These are phyloP conservation scores for Candida parachauliodes DNA, from an alignment of 805 yeast genomes.

Conservation along the genomic window DNA sequence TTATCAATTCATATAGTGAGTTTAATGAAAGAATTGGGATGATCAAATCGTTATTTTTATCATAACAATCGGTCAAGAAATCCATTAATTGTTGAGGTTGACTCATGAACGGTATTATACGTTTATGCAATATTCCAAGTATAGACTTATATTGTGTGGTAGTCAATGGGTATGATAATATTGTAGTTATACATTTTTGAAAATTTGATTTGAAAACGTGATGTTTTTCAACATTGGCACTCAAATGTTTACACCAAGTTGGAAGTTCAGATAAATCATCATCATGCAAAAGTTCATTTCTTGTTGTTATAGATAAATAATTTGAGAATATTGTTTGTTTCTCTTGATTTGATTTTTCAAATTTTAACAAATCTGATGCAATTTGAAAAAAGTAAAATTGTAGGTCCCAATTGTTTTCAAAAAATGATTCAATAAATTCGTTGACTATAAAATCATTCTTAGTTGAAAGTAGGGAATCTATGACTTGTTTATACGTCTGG, in stretches of 20 bases:
- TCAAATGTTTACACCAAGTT: constrained; percentile 30
- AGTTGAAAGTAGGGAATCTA: constrained; percentile 26
- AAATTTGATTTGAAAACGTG: constrained; percentile 56
- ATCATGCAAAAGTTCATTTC: constrained; percentile 19
- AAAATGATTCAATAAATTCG: constrained; percentile 52
- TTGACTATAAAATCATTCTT: constrained; percentile 40
- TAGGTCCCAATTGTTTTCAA: constrained; percentile 65
- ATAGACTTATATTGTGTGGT: constrained; percentile 64
- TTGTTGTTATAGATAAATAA: constrained; percentile 36
- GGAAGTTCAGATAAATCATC: constrained; percentile 23
- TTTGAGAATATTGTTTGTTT: constrained; percentile 33
- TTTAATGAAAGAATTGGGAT: constrained; percentile 78
- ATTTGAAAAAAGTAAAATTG: constrained; percentile 68
- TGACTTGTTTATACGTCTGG: constrained; percentile 42
- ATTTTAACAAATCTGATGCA: constrained; percentile 24
- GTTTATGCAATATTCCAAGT: constrained; percentile 70
- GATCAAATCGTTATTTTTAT: constrained; percentile 41
- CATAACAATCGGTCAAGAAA: constrained; percentile 83
- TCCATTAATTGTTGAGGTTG: constrained; percentile 88
- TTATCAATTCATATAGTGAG: constrained; percentile 84
- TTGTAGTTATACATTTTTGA: constrained; percentile 64
- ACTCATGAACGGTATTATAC: constrained; percentile 75
- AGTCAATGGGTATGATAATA: constrained; percentile 49
- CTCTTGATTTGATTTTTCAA: constrained; percentile 15
- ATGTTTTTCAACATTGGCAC: constrained; percentile 33